A percentile compares a stretch with the other conserved stretches of the same genome.
Evolutionary conservation across 2,329 filamentous ascomycete species (phyloP).

Genomic region (Aureobasidium sp.): DNA sequence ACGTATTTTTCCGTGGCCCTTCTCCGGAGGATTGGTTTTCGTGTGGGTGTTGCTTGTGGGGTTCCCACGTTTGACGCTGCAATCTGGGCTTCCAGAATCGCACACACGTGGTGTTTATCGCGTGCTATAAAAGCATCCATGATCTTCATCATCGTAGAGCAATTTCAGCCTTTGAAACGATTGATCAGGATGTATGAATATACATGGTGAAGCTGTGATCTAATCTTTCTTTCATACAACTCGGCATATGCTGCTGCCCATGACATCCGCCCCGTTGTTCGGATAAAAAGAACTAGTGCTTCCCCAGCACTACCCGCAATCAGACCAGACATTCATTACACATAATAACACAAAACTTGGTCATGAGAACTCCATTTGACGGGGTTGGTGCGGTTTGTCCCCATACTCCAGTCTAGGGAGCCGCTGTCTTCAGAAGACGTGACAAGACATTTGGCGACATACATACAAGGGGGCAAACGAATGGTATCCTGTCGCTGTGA

Average conservation of each 20-base stretch:
- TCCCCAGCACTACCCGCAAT: conserved; percentile 5
- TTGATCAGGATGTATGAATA: not conserved
- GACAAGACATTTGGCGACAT: not conserved
- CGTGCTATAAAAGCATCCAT: not conserved
- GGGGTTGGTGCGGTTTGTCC: not conserved
- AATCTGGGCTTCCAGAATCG: not conserved
- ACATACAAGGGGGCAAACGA: not conserved
- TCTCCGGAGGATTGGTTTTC: conserved; percentile 5
- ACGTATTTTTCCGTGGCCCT: conserved; percentile 10
- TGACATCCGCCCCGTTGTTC: not conserved
- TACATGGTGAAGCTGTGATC: not conserved
- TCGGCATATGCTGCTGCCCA: not conserved
- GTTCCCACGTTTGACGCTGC: conserved; percentile 3
- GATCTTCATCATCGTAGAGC: not conserved
- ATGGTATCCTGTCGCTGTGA: not conserved
- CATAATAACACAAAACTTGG: conserved; percentile 1
- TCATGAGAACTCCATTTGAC: not conserved
- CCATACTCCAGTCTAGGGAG: conserved; percentile 7
- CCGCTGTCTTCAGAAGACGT: not conserved
- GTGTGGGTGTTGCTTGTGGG: conserved; percentile 10
- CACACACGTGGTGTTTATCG: not conserved
- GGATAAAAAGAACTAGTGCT: conserved; percentile 9
- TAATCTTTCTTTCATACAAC: not conserved
- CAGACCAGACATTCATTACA: conserved; percentile 7
- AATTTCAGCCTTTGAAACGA: not conserved